Base-by-base conservation (phyloP, 1,284 basidiomycete genomes). In the Tetrapyrgos nigripes region DNA sequence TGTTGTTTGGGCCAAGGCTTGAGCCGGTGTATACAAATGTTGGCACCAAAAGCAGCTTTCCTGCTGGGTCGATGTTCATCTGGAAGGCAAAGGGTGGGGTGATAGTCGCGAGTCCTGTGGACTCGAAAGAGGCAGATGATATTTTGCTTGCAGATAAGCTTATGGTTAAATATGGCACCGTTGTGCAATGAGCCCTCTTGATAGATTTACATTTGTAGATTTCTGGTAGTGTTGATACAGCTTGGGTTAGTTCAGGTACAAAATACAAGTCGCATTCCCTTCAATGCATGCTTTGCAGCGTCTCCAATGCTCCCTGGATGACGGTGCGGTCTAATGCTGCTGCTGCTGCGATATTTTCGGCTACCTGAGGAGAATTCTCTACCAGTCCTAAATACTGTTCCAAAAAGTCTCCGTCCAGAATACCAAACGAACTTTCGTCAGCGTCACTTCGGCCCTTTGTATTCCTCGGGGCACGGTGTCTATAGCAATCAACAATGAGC, bases 351-450 rank as follows among this genome's bases (percentile, higher is more conserved):
- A 60, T 48, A 14, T 52, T 35, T 8, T 56, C 43, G 6, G 47
- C 46, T 3, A 21, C 33, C 5, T 52, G 43, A 8, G 54, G 37
- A 26, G 51, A 31, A 13, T 45, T 40, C 11, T 62, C 50, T 14
- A 56, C 37, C 14, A 59, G 68, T 13, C 74, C 67, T 26, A 93
- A 77, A 74, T 90, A 88, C 28, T 79, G 76, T 71, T 95, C 92
- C 27, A 96, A 73, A 66, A 95, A 93, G 68, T 95, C 92, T 2
- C 95, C 96, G 65, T 98, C 95, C 27, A 97, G 79, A 79, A 97
- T 96, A 2, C 95, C 95, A 69, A 83, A 74, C 19, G 85, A 79
- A 14, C 79, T 69, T 50, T 73, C 64, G 60, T 91, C 83, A 53
- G 82, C 76, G 70, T 87, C 83, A 67, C 84, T 80, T 55, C 80